Evolutionary conservation across 2,329 filamentous ascomycete species (phyloP), one percentile per base, ranked within the genome.

Genomic region (Cadophora sp.): DNA sequence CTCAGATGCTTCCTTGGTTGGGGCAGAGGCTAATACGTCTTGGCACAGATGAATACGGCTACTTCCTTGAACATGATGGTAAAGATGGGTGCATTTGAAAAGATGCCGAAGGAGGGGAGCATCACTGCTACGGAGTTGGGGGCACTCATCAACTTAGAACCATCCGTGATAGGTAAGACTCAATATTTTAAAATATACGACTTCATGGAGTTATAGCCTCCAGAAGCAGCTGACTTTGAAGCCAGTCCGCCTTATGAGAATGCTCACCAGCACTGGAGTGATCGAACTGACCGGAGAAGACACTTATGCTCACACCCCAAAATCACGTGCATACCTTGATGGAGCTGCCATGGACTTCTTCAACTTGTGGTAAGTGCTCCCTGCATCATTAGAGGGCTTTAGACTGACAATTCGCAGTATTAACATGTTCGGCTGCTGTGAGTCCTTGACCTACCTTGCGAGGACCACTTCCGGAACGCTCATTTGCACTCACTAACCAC

Each of bases 81-180:
- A 27, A 65, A 71, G 53, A 62, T 69, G 62, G 72, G 69, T 11
- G 70, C 64, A 6, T 74, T 74, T 43, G 71, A 74, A 24, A 72
- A 71, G 46, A 74, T 74, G 67, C 71, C 72, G 31, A 69, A 65
- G 29, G 53, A 73, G 24, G 70, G 72, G 12, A 67, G 64, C 40
- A 71, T 71, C 46, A 68, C 71, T 26, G 68, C 71, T 9, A 67
- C 59, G 51, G 73, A 73, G n/a, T 66, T 74, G n/a, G 66, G 68
- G 16, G 26, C 29, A 19, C 51, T 69, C 19, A 62, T 69, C 31
- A 71, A 71, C 8, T 43, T 71, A 19, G 69, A 72, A 19, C 65
- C 64, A 22, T 66, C 55, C 37, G 67, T 70, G 6, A 70, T 75
- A 48, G 70, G 72, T 74, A 64, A 24, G 9, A 26, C 16, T 60